Evolutionary conservation across 2,329 filamentous ascomycete species (phyloP).

Genomic region (Nannizziopsis arthrosporioides): DNA sequence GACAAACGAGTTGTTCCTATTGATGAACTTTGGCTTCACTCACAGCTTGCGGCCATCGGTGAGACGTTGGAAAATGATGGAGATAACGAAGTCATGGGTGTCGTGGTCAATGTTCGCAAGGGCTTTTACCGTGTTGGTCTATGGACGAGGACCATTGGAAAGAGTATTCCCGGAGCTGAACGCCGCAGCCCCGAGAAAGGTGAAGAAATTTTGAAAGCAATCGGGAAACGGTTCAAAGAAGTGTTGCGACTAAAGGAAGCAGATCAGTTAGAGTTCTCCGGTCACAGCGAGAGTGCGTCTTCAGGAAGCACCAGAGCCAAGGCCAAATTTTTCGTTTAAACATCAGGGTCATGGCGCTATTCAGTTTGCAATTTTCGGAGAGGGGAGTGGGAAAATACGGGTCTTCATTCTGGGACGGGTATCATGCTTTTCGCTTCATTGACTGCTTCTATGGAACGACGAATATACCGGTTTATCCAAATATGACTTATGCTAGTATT

Average conservation of each 20-base stretch:
- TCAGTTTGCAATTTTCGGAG: not conserved
- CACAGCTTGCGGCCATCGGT: conserved; percentile 91
- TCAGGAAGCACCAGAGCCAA: conserved; percentile 89
- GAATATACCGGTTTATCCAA: conserved; percentile 6
- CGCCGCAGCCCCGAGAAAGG: conserved; percentile 70
- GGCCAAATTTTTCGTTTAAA: conserved; percentile 73
- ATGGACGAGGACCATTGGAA: conserved; percentile 91
- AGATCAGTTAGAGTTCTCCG: conserved; percentile 86
- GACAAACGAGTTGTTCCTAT: conserved; percentile 86
- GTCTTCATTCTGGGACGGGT: conserved; percentile 5
- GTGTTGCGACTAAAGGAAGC: conserved; percentile 64
- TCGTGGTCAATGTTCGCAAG: conserved; percentile 97
- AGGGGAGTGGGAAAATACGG: not conserved
- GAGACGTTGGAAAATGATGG: conserved; percentile 90
- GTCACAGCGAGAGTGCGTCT: conserved; percentile 88
- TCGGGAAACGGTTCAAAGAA: conserved; percentile 87
- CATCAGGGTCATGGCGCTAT: not conserved
- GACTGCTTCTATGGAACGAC: not conserved
- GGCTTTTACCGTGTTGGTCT: conserved; percentile 95
- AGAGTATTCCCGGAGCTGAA: conserved; percentile 65
- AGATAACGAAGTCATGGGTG: conserved; percentile 97
- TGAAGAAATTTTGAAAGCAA: conserved; percentile 68
- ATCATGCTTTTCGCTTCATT: conserved; percentile 7
- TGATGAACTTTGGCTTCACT: conserved; percentile 91
- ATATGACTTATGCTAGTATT: not conserved